Base-by-base conservation (phyloP, 2,329 filamentous ascomycete genomes). In the Ophiosphaerella korrae region DNA sequence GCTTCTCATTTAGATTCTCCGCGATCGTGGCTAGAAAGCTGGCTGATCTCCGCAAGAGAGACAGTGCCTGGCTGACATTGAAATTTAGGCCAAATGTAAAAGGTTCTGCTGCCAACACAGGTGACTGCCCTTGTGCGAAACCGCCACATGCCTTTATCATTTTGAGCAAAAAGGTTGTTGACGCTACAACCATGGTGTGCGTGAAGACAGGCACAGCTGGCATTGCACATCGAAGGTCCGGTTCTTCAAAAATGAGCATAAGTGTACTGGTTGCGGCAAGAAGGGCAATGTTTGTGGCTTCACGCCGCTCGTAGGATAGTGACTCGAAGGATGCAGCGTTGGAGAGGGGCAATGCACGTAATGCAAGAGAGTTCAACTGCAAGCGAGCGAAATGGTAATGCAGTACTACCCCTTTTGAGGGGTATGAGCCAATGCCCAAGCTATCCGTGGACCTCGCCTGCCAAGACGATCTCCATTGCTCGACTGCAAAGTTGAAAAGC, bases 301-400 rank as follows among this genome's bases (percentile, higher is more conserved):
- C 67, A 74, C 77, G 52, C 72, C 76, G 49, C 74, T 73, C 53
- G 50, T 77, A 60, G 70, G 75, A 42, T 67, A 77, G 52, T 72
- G 78, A 61, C 73, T 77, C 46, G 58, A 75, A 61, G 73, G 79
- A 55, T 77, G 75, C 12, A 73, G 73, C 24, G 75, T 74, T 73
- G 72, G 77, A 59, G 70, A 76, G 14, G 74, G 72, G 63, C 70
- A 70, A 42, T 0, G 66, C 50, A 68, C 79, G 42, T 63, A 81
- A 50, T 63, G 77, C 61, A 71, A 82, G 62, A 62, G 79, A 64
- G 50, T 82, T 80, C 24, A 82, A 73, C 44, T 82, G 79, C 47
- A 82, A 80, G 43, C 78, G 78, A n/a, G 78, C 79, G 53, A 82
- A 82, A 58, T 82, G 77, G 57, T 80, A 81, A 60, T 82, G 80